phyloP scores from a whole-genome alignment of 441 rosid species.

The Populus trichocarpa region DNA sequence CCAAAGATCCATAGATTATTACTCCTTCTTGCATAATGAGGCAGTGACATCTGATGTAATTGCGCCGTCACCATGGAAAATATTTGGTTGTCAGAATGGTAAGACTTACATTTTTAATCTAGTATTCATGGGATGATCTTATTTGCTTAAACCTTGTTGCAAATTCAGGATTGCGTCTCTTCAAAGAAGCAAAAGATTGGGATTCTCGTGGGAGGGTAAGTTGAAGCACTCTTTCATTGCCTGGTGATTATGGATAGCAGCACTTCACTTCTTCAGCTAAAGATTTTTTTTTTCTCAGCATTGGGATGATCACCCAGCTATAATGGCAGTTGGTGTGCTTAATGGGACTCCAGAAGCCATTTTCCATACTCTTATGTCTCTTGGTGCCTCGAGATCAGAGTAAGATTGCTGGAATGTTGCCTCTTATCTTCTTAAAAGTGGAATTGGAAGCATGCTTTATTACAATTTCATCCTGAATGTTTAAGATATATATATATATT shows the following conservation, averaged over 20 bases:
- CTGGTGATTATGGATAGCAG: slow-evolving; percentile 4
- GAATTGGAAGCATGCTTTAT: not conserved
- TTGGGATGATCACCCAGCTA: slow-evolving; percentile 90
- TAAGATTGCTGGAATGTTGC: slow-evolving; percentile 38
- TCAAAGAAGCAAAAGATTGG: slow-evolving; percentile 86
- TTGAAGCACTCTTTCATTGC: slow-evolving; percentile 1
- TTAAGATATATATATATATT: not conserved
- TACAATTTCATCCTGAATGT: not conserved
- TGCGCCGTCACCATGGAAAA: slow-evolving; percentile 94
- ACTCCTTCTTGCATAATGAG: slow-evolving; percentile 47
- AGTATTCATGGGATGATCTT: not conserved
- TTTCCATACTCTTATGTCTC: slow-evolving; percentile 72
- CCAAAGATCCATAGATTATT: slow-evolving; percentile 44
- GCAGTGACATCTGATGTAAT: slow-evolving; percentile 67
- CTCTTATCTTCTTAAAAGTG: not conserved
- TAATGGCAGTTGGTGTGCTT: slow-evolving; percentile 89
- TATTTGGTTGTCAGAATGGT: slow-evolving; percentile 96
- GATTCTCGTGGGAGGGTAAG: slow-evolving; percentile 56
- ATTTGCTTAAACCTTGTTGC: slow-evolving; percentile 9
- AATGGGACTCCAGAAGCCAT: slow-evolving; percentile 83
- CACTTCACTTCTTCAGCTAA: slow-evolving; percentile 1
- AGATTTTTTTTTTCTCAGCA: slow-evolving; percentile 34
- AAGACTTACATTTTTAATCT: slow-evolving; percentile 18
- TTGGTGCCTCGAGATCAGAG: slow-evolving; percentile 82
- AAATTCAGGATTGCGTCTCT: slow-evolving; percentile 76